phyloP scores from a whole-genome alignment of 1,139 yeast species.

The Yamadazyma sp. region DNA sequence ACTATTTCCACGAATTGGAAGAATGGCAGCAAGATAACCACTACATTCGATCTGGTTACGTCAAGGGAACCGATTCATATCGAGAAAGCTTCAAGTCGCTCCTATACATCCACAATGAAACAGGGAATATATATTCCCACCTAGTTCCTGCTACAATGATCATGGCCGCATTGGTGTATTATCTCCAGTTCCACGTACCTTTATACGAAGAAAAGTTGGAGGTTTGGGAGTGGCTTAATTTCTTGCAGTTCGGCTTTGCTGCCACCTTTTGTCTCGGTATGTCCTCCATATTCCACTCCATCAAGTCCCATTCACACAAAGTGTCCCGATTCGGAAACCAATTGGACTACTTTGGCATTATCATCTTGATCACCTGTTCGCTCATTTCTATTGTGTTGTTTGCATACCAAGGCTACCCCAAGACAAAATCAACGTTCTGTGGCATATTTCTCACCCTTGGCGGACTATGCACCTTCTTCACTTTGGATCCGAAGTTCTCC shows the following conservation, averaged over 20 bases:
- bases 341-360: slow-evolving; percentile 85
- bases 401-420: slow-evolving; percentile 56
- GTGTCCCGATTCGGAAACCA: slow-evolving; percentile 71
- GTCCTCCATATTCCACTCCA: slow-evolving; percentile 75
- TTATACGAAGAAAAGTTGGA: slow-evolving; percentile 42
- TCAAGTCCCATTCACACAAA: slow-evolving; percentile 69
- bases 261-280: slow-evolving; percentile 60
- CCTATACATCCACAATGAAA: slow-evolving; percentile 76
- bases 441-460: slow-evolving; percentile 57
- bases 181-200: slow-evolving; percentile 30
- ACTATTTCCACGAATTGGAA: slow-evolving; percentile 51
- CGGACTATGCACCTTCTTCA: slow-evolving; percentile 57
- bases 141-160: slow-evolving; percentile 61
- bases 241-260: slow-evolving; percentile 41
- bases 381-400: slow-evolving; percentile 70
- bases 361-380: slow-evolving; percentile 72
- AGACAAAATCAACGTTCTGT: slow-evolving; percentile 43
- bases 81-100: slow-evolving; percentile 54
- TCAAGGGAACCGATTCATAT: slow-evolving; percentile 63
- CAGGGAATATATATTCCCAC: slow-evolving; percentile 82
- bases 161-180: slow-evolving; percentile 25
- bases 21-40: slow-evolving; percentile 90
- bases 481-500: slow-evolving; percentile 66
- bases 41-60: slow-evolving; percentile 71
- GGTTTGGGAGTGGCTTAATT: slow-evolving; percentile 38